Evolutionary conservation across 2,329 filamentous ascomycete species (phyloP).

Genomic region (Cercospora sesami): DNA sequence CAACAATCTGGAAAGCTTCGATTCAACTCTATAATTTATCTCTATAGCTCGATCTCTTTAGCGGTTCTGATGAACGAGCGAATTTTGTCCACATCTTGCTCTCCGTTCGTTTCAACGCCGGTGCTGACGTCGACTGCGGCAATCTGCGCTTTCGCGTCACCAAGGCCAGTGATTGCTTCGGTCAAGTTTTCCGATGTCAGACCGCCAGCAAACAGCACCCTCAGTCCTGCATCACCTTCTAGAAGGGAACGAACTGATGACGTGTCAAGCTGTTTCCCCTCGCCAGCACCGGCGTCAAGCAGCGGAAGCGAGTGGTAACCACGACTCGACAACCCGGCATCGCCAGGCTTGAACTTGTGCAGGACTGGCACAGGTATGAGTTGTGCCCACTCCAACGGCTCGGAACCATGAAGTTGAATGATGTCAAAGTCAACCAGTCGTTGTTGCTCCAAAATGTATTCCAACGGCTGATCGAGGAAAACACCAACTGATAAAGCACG

Average conservation of each 20-base stretch:
- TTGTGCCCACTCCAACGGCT: conserved; percentile 87
- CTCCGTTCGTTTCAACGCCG: conserved; percentile 77
- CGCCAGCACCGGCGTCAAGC: conserved; percentile 81
- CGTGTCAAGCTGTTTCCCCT: conserved; percentile 75
- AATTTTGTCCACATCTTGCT: conserved; percentile 81
- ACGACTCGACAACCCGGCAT: conserved; percentile 68
- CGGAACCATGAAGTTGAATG: conserved; percentile 88
- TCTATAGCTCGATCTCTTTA: conserved; percentile 50
- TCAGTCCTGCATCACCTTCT: conserved; percentile 66
- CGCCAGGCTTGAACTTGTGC: conserved; percentile 74
- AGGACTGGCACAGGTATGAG: conserved; percentile 92
- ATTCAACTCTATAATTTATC: background rate
- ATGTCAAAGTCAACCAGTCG: conserved; percentile 75
- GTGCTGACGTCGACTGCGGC: conserved; percentile 90
- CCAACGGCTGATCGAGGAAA: conserved; percentile 85
- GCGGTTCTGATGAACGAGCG: conserved; percentile 73
- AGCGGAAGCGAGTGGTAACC: conserved; percentile 83
- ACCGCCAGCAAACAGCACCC: conserved; percentile 81
- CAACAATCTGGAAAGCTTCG: background rate
- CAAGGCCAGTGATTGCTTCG: conserved; percentile 63
- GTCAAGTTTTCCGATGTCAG: conserved; percentile 77
- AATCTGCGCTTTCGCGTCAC: conserved; percentile 60
- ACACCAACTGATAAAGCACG: conserved; percentile 85
- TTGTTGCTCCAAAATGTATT: conserved; percentile 77
- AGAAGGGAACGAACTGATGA: conserved; percentile 67